Base-by-base conservation (phyloP, 1,139 yeast species). In the Hansenula anomala region DNA sequence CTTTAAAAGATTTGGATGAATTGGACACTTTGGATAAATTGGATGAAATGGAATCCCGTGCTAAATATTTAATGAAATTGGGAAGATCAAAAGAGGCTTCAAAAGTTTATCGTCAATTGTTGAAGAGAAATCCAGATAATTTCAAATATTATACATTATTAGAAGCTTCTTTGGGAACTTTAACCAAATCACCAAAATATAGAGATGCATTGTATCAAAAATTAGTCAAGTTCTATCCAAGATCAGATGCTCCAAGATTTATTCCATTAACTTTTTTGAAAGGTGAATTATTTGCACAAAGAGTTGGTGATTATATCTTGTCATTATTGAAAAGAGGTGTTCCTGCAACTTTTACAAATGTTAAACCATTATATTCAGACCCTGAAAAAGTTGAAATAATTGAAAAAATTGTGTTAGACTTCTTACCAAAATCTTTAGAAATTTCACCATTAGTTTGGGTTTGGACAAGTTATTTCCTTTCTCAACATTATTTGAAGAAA, bases 71-170 rank as follows among this genome's bases (percentile, higher is more conserved):
- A 36, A 58, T 70, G 54, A 67, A 67, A 36, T 53, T 75, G 36
- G 74, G 71, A 4, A 54, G 60, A 20, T 39, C 49, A 16, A 67
- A 74, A 44, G 89, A 84, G 39, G 94, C 97, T 0, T 78, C 87
- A 19, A 51, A 73, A 30, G 70, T 78, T 33, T 87, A 82, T 56
- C 77, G 95, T 58, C 66, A 72, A 41, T 67, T 92, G 45, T 69
- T 92, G 43, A 79, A 84, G 58, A 79, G 96, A 56, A 92, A 90
- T 59, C 96, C 97, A 0, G 96, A 90, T 54, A 76, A 85, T 52
- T 67, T 69, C 33, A 66, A 62, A 16, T 88, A 87, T 57, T 90
- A 87, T 57, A 61, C 63, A 34, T 62, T 75, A 37, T 68, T 92
- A 45, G 96, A 90, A 55, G 60, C 71, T 31, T 67, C 89, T 1